Base-by-base conservation (phyloP, 2,329 filamentous ascomycete species). In the Diaporthe vaccinii region DNA sequence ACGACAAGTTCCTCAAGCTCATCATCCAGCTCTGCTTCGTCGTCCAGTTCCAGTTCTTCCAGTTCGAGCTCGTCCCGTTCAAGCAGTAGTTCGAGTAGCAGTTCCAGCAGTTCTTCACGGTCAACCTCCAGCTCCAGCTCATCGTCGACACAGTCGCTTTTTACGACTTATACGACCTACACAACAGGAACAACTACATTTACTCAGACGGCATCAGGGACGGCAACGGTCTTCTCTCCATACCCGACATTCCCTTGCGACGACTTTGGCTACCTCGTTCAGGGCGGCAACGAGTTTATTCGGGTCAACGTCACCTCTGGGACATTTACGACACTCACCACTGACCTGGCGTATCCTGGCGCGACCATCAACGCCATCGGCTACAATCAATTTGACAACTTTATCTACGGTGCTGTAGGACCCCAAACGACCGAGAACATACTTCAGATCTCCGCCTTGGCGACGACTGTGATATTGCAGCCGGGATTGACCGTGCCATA, bases 351-450 rank as follows among this genome's bases (percentile, higher is more conserved):
- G 9, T 55, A 69, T 28, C 49, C 65, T 25, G 46, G 46, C 14
- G 65, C 65, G 9, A 69, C 65, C 4, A 55, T 69, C n/a, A 69
- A 69, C 14, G 65, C 65, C 1, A 55, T 69, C 6, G 65, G 49
- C 6, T 69, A 69, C 15, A 69, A 55, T 12, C 22, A 12, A 15
- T 53, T 39, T 17, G 65, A 69, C 65, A 31, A 55, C 34, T 69
- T 55, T 15, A 69, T 69, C 17, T 69, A 69, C n/a, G 65, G 65
- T 15, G 65, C 49, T n/a, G 49, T 55, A 12, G 65, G 65, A 25
- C 46, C 65, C 34, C 17, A n/a, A 36, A 53, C 31, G 5, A 53
- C 65, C 5, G 31, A 68, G 5, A 68, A 53, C 25, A 68, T 68
- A 39, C 3, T 68, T 1, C 46, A 53, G 31, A 68, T 68, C 17